Percentiles rank a stretch among this genome's conserved stretches.
Evolutionary conservation across 208 protist species (phyloP).

Genomic region (Wallacemonas sp.): DNA sequence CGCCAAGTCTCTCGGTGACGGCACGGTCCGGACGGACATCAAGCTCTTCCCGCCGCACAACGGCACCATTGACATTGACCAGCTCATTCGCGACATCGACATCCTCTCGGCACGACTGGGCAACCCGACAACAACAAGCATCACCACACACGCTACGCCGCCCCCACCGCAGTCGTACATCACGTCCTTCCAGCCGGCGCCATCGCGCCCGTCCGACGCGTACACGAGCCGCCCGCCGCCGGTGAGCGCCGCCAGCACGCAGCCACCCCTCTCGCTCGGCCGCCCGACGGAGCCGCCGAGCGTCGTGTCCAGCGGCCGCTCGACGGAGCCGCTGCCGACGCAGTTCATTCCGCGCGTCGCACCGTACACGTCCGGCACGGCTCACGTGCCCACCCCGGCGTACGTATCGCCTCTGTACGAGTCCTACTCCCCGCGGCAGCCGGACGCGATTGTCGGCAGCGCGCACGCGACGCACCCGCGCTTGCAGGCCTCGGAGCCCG

Average conservation of each 20-base stretch:
- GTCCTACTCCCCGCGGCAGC: background rate
- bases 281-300: background rate
- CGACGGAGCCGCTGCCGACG: constrained; percentile 21
- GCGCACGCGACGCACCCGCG: constrained; percentile 2
- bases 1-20: constrained; percentile 9
- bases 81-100: constrained; percentile 29
- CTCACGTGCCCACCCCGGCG: background rate
- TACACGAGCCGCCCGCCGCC: no score
- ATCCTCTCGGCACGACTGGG: constrained; percentile 1
- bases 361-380: background rate
- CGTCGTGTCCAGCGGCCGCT: constrained; percentile 21
- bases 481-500: background rate
- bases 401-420: background rate
- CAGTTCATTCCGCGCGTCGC: constrained; percentile 30
- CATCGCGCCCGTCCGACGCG: background rate
- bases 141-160: background rate
- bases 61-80: constrained; percentile 25
- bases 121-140: background rate
- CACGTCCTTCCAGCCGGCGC: background rate
- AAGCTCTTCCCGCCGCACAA: constrained; percentile 29
- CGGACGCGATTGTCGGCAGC: background rate
- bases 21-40: constrained; percentile 17
- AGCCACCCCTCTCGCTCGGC: background rate
- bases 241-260: no score
- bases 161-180: background rate